Base-by-base conservation (phyloP, 345 rosid genomes). In the Raphanus raphanistrum region DNA sequence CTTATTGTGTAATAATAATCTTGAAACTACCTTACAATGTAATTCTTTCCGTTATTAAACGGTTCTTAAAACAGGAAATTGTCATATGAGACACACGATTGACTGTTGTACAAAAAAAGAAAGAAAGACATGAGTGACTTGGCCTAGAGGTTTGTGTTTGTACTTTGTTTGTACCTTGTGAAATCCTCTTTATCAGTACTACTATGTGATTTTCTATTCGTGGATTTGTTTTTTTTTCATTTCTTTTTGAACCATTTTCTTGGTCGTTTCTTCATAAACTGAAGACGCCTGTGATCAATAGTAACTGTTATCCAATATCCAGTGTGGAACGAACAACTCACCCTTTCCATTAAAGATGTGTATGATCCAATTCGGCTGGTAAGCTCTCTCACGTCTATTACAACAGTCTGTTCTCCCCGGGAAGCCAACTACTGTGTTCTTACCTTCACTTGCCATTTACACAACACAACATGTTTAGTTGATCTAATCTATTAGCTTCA, bases 221-320 rank as follows among this genome's bases (percentile, higher is more conserved):
- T 43, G 52, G 15, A 43, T 43, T 26, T 43, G n/a, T 43, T 43
- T 43, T 43, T 43, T 43, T 58, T 26, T 70, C 11, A 50, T 73
- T 21, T 67, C 10, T 9, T 43, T 4, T 31, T 67, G 63, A 59
- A 27, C 63, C 13, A 0, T 5, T 54, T 50, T 58, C 16, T 48
- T 33, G 8, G 58, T 74, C 35, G 12, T 41, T 64, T 35, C 12
- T 73, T 81, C 92, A 89, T 96, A 92, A 76, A 80, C 33, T 88
- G 84, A 89, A 90, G 86, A 92, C 93, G 5, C 87, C 83, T 1
- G 90, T 91, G 74, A 81, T 95, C 17, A 90, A 88, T 35, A 85
- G 76, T 17, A 85, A 80, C 80, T 85, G 91, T 77, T 90, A 92
- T 82, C 98, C 99, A 11, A 88, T 90, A 92, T 82, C 98, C 99